Base-by-base conservation (phyloP, 805 yeast genomes). In the Yamadazyma ubonensis region DNA sequence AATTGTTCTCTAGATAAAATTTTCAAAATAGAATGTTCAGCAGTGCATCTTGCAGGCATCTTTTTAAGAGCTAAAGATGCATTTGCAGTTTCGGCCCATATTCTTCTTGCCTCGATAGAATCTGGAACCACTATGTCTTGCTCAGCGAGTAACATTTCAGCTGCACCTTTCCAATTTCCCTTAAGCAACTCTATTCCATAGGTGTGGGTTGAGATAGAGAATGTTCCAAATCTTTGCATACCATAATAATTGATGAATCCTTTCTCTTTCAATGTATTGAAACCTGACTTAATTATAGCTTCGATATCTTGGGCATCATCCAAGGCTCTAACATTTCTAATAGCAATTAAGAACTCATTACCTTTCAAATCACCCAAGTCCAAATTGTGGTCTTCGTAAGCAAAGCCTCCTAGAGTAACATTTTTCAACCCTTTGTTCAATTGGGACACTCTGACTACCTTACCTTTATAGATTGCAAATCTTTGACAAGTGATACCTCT, bases 191-290 rank as follows among this genome's bases (percentile, higher is more conserved):
- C 73, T 45, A 77, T 78, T 35, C 99, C 99, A 39, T 90, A 71
- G 21, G 73, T 76, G 61, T 93, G 97, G 0, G 99, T 90, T 2
- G 98, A 87, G 20, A 89, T 73, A 9, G 96, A 86, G 55, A 88
- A 91, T 0, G 99, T 90, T 20, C 99, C 99, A 59, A 93, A 93
- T 55, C 99, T 72, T 68, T 93, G 99, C 90, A 93, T 83, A n/a
- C 99, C 99, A 59, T 76, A 93, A 57, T 93, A 93, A 61, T 93
- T 93, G 48, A 93, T 83, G 54, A 87, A 93, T 0, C 99, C 99
- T 20, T 74, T 69, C 1, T 68, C 69, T 36, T 69, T 67, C 38
- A 91, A 66, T 0, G 87, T 74, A 4, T 67, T 56, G 48, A 90
- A 70, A 18, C 88, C 74, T 7, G 66, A 57, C 10, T 60, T 57